Evolutionary conservation across 2,329 filamentous ascomycete genomes (phyloP), one percentile per base, ranked within the genome.

Genomic region (Fusarium falciforme): DNA sequence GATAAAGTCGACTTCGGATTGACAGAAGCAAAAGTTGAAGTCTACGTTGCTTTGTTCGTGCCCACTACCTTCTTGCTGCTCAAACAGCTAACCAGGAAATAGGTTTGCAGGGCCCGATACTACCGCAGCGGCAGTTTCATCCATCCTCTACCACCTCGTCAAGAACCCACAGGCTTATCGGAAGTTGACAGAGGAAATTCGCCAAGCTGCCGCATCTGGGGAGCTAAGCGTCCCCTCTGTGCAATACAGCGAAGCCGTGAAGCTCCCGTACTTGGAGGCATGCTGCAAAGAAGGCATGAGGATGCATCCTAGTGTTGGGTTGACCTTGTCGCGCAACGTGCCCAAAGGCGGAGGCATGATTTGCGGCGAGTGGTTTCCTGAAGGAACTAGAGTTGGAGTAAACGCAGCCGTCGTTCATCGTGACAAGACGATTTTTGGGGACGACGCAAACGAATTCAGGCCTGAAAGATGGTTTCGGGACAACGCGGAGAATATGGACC

Each of bases 391-490:
- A n/a, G 62, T 68, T 14, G 61, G 61, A 14, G 57, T 68, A 27
- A 68, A 68, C 33, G 61, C 61, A 9, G 55, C 55, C 11, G 66
- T 68, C 3, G 6, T 68, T 20, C 66, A 68, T 38, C 57, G 38
- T 20, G 57, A 66, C 47, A 66, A 44, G 62, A 27, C 22, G 20
- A 40, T 68, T 22, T 68, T 68, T 27, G 66, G 66, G 6, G 14
- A 61, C 9, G 66, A 68, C 47, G 66, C 66, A 17, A 47, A 68
- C 17, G 31, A 44, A 6, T 68, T 61, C 20, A 68, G 47, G n/a
- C 66, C 66, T 6, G 62, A 61, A n/a, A 44, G 66, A 6, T 68
- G 66, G 66, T 25, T 68, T 22, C 27, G 38, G 2, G 44, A 61
- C 20, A 22, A 49, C 7, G 25, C 20, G 16, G 9, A 25, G 22